Conservation (phyloP, 179 eudicot genomes). For the Amaranthus tricolor region DNA sequence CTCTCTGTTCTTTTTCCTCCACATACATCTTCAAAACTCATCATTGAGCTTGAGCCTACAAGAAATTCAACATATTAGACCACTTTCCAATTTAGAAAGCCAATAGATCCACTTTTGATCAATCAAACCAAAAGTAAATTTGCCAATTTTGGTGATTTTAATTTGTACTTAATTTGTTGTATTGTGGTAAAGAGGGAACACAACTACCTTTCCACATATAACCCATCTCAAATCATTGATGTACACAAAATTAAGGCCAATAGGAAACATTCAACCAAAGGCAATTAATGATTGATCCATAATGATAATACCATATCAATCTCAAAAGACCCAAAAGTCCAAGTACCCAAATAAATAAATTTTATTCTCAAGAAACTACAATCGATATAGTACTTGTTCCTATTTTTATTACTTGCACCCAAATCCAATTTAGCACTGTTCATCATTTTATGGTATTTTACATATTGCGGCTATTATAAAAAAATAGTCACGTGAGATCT, state of each 20-base stretch:
- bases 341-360: neutral
- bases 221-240: slow-evolving; percentile 9
- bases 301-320: neutral
- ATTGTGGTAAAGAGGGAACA: slow-evolving; percentile 15
- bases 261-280: neutral
- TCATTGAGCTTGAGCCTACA: slow-evolving; percentile 72
- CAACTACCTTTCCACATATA: slow-evolving; percentile 23
- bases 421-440: no score
- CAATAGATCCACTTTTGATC: neutral
- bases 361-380: neutral
- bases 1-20: slow-evolving; percentile 48
- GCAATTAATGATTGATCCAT: neutral
- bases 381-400: slow-evolving; percentile 1
- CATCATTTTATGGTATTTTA: no score
- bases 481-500: no score
- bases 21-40: slow-evolving; percentile 64
- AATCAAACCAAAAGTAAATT: neutral
- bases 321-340: neutral
- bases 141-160: slow-evolving; percentile 9
- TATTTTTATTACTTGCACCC: no score
- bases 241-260: neutral
- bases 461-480: no score
- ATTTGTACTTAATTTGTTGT: slow-evolving; percentile 8
- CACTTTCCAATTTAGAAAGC: neutral
- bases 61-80: slow-evolving; percentile 4